Evolutionary conservation across 2,329 filamentous ascomycete genomes (phyloP), one percentile per base, ranked within the genome.

Genomic region (Beauveria bassiana): DNA sequence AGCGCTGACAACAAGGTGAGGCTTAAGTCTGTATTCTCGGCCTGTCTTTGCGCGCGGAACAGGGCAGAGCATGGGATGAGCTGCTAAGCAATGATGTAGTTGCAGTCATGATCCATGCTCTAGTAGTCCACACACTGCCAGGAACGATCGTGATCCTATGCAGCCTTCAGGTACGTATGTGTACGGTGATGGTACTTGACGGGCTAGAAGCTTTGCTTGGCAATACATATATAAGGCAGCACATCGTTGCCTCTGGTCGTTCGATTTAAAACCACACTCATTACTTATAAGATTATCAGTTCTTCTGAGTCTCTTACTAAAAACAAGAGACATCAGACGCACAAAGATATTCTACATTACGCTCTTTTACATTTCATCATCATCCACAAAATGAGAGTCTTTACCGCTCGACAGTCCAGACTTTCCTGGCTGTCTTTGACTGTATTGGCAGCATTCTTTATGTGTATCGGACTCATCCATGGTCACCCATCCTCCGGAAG

Each of bases 341-440:
- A 20, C n/a, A 18, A 10, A 43, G 16, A 9, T 6, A 43, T 20
- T 49, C 16, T 49, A 28, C 3, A 26, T 49, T 18, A 28, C 46
- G 14, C 26, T 51, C 47, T 26, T 42, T 53, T 42, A 53, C 7
- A 18, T 38, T 5, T 38, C 8, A 26, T 24, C 3, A 40, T 53
- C 34, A 53, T n/a, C 20, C 8, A 16, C 10, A 53, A 10, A 10
- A 53, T 53, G 51, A 53, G 34, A 24, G 24, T 53, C 12, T 26
- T 40, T 10, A 26, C 51, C 6, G 12, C 34, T 40, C 34, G 34
- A n/a, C 51, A 53, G 20, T 53, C 51, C 34, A 42, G 51, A 16
- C 10, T 53, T n/a, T 40, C 51, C 51, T 53, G 51, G 51, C 51
- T 53, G 51, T 53, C 51, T 7, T 53, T 53, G 51, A 53, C 31